Conservation (phyloP, 768 basidiomycete species). For the Suillus ampliporus region DNA sequence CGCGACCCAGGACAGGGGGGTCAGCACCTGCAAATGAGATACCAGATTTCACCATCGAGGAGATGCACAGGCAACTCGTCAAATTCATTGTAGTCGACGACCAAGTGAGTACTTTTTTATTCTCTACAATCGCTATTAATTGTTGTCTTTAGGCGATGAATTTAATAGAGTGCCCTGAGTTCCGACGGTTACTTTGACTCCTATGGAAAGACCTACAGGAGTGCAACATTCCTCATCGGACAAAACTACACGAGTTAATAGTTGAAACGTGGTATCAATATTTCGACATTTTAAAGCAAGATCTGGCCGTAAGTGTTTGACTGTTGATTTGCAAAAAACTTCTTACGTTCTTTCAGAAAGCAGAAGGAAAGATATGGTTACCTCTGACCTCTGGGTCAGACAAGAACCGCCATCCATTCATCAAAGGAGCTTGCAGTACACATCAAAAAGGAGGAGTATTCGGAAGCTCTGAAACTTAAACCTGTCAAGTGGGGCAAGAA, state of each 20-base stretch:
- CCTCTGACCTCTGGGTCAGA: slow-evolving; percentile 43
- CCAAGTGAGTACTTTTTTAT: not conserved
- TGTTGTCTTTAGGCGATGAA: slow-evolving; percentile 7
- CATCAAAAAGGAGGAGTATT: too few relatives aligned
- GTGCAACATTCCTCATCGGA: slow-evolving; percentile 17
- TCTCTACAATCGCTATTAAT: not conserved
- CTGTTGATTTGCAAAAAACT: not conserved
- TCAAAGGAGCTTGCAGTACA: slow-evolving; percentile 23
- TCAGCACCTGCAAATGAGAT: not conserved
- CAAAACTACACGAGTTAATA: slow-evolving; percentile 11
- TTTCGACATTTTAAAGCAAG: slow-evolving; percentile 3
- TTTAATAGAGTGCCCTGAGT: slow-evolving; percentile 3
- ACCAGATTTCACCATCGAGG: not conserved
- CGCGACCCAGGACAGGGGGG: not conserved
- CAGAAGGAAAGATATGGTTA: slow-evolving; percentile 23
- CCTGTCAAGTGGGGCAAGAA: too few relatives aligned
- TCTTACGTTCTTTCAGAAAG: not conserved
- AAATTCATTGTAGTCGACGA: not conserved
- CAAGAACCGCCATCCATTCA: slow-evolving; percentile 26
- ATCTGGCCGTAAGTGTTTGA: slow-evolving; percentile 1
- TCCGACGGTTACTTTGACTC: not conserved
- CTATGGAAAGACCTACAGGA: slow-evolving; percentile 8
- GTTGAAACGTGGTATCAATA: not conserved
- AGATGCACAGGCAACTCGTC: not conserved
- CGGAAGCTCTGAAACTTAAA: too few relatives aligned